These are phyloP conservation scores for Mycena haematopus DNA, from an alignment of 768 basidiomycete genomes.

Conservation along the genomic window DNA sequence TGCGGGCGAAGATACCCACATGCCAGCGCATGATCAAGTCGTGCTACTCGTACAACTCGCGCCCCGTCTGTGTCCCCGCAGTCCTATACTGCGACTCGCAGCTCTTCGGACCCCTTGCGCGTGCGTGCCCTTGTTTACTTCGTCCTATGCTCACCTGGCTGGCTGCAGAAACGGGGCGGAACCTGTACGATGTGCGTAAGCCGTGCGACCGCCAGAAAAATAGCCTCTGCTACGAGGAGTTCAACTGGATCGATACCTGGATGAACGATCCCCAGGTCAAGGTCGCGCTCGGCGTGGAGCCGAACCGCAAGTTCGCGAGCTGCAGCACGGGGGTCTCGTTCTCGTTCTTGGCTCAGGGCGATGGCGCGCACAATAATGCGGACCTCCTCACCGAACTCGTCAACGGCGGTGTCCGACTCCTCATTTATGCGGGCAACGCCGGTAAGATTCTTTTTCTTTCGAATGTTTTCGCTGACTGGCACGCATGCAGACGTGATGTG, in stretches of 20 bases:
- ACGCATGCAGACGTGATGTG: conserved; percentile 75
- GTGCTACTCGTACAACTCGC: conserved; percentile 69
- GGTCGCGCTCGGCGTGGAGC: conserved; percentile 76
- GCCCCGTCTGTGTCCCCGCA: conserved; percentile 74
- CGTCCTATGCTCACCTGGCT: conserved; percentile 8
- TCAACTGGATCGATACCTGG: conserved; percentile 88
- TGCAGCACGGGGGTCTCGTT: conserved; percentile 84
- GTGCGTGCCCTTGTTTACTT: conserved; percentile 45
- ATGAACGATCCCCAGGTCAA: conserved; percentile 83
- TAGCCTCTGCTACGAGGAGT: conserved; percentile 79
- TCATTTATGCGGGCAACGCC: conserved; percentile 93
- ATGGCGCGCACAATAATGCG: conserved; percentile 85
- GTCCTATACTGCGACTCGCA: conserved; percentile 80
- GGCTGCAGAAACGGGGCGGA: conserved; percentile 65
- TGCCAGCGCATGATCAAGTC: conserved; percentile 76
- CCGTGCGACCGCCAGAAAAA: conserved; percentile 76
- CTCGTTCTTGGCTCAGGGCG: conserved; percentile 82
- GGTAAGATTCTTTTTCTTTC: conserved; percentile 34
- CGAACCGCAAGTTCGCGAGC: conserved; percentile 61
- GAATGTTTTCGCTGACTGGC: conserved; percentile 22
- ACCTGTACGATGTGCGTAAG: conserved; percentile 87
- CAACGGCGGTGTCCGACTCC: conserved; percentile 78
- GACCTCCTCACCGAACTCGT: conserved; percentile 79
- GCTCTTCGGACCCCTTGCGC: conserved; percentile 70
- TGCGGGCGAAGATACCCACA: conserved; percentile 69